These are phyloP conservation scores for Magnolia sinica DNA, from an alignment of 164 flowering plant genomes.

Conservation along the genomic window DNA sequence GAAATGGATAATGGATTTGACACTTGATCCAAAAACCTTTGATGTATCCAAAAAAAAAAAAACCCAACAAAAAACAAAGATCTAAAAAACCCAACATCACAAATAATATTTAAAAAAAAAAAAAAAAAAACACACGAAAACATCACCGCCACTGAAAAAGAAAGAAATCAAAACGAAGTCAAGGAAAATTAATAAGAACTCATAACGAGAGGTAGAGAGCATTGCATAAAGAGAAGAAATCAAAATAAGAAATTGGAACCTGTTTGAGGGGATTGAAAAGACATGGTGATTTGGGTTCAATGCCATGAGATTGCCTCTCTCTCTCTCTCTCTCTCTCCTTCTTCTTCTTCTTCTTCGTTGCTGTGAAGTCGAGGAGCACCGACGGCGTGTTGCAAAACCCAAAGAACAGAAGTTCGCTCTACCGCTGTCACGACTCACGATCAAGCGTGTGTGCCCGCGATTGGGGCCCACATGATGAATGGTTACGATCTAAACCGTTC, in stretches of 20 bases:
- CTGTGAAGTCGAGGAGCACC: too few species aligned
- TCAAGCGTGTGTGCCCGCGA: too few species aligned
- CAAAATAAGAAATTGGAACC: constrained; percentile 28
- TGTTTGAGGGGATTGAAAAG: constrained; percentile 46
- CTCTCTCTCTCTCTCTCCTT: constrained; percentile 11
- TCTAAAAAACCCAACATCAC: neutral
- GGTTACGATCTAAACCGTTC: too few species aligned
- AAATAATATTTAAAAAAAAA: neutral
- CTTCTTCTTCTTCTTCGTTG: too few species aligned
- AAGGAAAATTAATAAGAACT: neutral
- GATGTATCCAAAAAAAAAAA: too few species aligned
- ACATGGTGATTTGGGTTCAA: constrained; percentile 55
- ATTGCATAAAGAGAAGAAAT: neutral
- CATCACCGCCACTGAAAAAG: neutral
- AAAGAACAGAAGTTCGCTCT: too few species aligned
- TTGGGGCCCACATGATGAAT: too few species aligned
- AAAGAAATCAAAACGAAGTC: neutral
- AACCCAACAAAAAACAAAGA: neutral
- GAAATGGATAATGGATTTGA: too few species aligned
- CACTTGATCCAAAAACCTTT: too few species aligned
- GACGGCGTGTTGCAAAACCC: too few species aligned
- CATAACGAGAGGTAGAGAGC: neutral
- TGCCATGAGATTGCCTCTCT: constrained; percentile 61
- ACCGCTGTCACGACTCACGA: too few species aligned
- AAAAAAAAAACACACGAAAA: neutral